A percentile compares a stretch with the other conserved stretches of the same genome.
These are phyloP conservation scores for Cantharellus cinnabarinus DNA, from an alignment of 768 basidiomycete species.

Conservation along the genomic window DNA sequence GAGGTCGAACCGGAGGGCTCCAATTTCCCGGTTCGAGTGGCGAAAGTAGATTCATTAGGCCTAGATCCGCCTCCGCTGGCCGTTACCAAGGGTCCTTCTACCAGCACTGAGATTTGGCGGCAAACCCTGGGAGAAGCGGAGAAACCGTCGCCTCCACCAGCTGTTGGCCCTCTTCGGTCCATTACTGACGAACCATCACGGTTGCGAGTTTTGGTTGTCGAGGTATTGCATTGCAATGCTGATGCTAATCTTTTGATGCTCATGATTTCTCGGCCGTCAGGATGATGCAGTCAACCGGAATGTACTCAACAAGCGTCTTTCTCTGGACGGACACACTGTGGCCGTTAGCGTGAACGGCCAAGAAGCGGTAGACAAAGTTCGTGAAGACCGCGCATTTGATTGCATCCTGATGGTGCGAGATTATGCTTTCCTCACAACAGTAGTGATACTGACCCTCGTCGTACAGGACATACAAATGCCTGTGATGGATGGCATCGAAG, in stretches of 20 bases:
- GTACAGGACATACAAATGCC: slow-evolving; percentile 38
- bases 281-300: slow-evolving; percentile 57
- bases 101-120: no score
- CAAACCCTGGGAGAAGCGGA: no score
- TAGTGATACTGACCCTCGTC: neutral
- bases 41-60: no score
- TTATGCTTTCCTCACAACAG: slow-evolving; percentile 1
- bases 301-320: slow-evolving; percentile 51
- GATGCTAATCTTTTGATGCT: neutral
- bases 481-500: slow-evolving; percentile 52
- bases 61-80: no score
- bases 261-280: slow-evolving; percentile 15
- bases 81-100: no score
- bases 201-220: slow-evolving; percentile 41
- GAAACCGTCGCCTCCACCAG: no score
- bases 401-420: slow-evolving; percentile 65
- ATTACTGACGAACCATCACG: neutral
- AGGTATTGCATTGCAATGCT: slow-evolving; percentile 23
- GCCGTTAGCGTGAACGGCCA: slow-evolving; percentile 53
- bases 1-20: no score
- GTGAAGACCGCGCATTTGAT: slow-evolving; percentile 41
- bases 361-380: slow-evolving; percentile 42
- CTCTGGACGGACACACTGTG: slow-evolving; percentile 43
- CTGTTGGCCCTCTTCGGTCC: no score
- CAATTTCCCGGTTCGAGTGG: no score